Evolutionary conservation across 2,329 filamentous ascomycete genomes (phyloP).

Genomic region (Chaetomium sp.): DNA sequence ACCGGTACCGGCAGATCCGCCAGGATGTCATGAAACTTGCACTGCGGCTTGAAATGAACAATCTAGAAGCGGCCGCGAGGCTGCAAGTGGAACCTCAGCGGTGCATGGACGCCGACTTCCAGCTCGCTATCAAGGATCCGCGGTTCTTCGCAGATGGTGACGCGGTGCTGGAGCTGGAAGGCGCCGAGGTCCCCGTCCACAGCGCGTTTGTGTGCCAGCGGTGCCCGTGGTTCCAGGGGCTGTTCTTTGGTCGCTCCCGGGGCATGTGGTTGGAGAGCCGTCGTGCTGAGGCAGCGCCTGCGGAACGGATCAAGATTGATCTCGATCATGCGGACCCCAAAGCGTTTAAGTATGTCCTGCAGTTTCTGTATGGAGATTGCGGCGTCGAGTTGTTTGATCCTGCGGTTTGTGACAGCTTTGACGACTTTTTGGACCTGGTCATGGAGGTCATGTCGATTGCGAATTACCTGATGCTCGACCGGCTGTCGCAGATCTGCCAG

Average conservation of each 20-base stretch:
- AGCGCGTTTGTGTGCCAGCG: conserved; percentile 72
- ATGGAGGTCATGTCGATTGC: conserved; percentile 85
- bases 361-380: conserved; percentile 75
- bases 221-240: conserved; percentile 85
- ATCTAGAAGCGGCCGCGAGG: conserved; percentile 70
- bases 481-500: conserved; percentile 85
- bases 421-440: conserved; percentile 82
- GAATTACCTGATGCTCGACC: conserved; percentile 92
- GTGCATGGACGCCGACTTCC: conserved; percentile 64
- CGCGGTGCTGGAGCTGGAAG: conserved; percentile 69
- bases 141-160: conserved; percentile 75
- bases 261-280: conserved; percentile 77
- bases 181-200: conserved; percentile 66
- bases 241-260: conserved; percentile 81
- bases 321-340: conserved; percentile 69
- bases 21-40: conserved; percentile 84
- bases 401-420: conserved; percentile 62
- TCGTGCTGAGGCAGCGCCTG: conserved; percentile 36
- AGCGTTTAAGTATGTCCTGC: conserved; percentile 72
- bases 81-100: conserved; percentile 61
- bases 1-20: conserved; percentile 72
- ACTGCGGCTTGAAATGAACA: conserved; percentile 60
- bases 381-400: conserved; percentile 77
- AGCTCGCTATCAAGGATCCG: conserved; percentile 59
- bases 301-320: conserved; percentile 59